These are phyloP conservation scores for Moricandia moricandioides DNA, from an alignment of 345 rosid genomes.

Conservation along the genomic window DNA sequence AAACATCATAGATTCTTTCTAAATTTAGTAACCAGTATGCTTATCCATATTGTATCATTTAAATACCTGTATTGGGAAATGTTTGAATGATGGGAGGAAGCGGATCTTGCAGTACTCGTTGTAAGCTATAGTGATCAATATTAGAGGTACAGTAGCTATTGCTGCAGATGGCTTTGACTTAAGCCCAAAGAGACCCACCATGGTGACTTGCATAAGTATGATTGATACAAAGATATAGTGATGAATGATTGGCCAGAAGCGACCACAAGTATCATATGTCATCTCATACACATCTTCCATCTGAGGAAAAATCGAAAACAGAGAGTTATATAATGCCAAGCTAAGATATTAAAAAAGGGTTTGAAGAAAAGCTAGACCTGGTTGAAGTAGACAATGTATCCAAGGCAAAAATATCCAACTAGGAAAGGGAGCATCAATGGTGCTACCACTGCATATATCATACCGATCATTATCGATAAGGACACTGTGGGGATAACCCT, in stretches of 20 bases:
- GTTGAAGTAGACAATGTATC: constrained; percentile 74
- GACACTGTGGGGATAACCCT: constrained; percentile 72
- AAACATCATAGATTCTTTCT: constrained; percentile 4
- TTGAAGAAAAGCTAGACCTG: constrained; percentile 50
- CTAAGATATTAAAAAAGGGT: neutral
- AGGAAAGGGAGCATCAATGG: constrained; percentile 84
- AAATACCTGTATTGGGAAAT: constrained; percentile 57
- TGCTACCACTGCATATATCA: constrained; percentile 77
- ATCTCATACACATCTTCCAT: constrained; percentile 75
- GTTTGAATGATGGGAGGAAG: constrained; percentile 72
- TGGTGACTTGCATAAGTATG: constrained; percentile 84
- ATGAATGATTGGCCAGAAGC: constrained; percentile 77
- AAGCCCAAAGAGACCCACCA: constrained; percentile 88
- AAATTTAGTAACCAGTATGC: neutral
- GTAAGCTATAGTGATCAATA: constrained; percentile 64
- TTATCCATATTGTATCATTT: neutral
- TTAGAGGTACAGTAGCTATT: constrained; percentile 68
- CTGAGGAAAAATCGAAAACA: constrained; percentile 37
- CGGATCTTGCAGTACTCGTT: constrained; percentile 87
- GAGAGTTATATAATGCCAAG: neutral
- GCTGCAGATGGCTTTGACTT: constrained; percentile 90
- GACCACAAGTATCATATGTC: constrained; percentile 72
- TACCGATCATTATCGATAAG: constrained; percentile 70
- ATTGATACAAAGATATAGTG: constrained; percentile 65
- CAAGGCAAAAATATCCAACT: constrained; percentile 72